These are phyloP conservation scores for Aegilops umbellulata DNA, from an alignment of 176 grass and related monocot species.

Conservation along the genomic window DNA sequence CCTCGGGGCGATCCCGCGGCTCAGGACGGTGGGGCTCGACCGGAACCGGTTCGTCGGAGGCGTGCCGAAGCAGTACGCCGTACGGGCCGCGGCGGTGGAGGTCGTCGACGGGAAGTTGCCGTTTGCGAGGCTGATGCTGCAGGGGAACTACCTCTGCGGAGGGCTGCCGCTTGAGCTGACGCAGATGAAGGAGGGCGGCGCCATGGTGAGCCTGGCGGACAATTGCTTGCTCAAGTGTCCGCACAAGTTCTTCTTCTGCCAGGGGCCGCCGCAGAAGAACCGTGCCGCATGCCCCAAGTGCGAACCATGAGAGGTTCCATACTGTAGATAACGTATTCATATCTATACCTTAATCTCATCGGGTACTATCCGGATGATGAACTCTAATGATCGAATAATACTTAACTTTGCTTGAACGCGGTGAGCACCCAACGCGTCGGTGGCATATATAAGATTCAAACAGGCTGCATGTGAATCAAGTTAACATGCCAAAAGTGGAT, in stretches of 20 bases:
- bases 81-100: conserved; percentile 8
- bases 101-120: conserved; percentile 21
- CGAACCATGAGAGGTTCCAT: background rate
- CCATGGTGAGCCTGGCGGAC: conserved; percentile 44
- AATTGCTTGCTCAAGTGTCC: conserved; percentile 57
- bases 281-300: conserved; percentile 38
- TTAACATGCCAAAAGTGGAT: background rate
- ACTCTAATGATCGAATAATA: background rate
- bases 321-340: conserved; percentile 3
- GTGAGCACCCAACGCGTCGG: background rate
- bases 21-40: conserved; percentile 43
- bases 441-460: background rate
- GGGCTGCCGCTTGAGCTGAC: conserved; percentile 32
- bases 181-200: conserved; percentile 39
- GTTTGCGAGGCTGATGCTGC: conserved; percentile 47
- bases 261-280: conserved; percentile 48
- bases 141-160: conserved; percentile 47
- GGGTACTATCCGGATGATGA: background rate
- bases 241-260: conserved; percentile 42
- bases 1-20: conserved; percentile 42
- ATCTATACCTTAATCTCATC: background rate
- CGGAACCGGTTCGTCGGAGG: conserved; percentile 52
- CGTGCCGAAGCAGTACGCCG: conserved; percentile 46
- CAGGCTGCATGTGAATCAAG: too few relatives aligned
- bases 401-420: background rate